Evolutionary conservation across 2,329 filamentous ascomycete species (phyloP).

Genomic region (Chrysosporium keratinophilum): DNA sequence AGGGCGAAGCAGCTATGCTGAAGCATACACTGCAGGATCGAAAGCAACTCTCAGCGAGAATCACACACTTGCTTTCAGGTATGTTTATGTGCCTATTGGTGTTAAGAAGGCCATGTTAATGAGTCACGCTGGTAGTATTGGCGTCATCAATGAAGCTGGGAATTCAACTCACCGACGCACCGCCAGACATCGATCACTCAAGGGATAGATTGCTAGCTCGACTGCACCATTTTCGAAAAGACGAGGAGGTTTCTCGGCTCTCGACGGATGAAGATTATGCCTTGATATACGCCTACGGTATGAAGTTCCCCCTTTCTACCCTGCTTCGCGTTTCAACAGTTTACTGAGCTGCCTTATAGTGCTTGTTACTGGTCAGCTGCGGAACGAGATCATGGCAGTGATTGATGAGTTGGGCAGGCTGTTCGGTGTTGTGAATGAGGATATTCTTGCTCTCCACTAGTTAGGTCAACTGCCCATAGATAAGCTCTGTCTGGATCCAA

Average conservation of each 20-base stretch:
- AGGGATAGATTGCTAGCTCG: conserved; percentile 76
- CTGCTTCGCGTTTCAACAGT: neutral
- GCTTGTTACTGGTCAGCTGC: conserved; percentile 52
- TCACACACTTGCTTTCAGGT: conserved; percentile 71
- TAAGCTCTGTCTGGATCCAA: neutral
- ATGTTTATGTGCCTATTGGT: conserved; percentile 19
- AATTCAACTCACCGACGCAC: conserved; percentile 79
- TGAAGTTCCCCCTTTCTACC: conserved; percentile 21
- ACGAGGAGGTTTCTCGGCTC: conserved; percentile 43
- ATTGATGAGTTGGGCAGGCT: conserved; percentile 48
- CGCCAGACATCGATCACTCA: conserved; percentile 70
- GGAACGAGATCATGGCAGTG: conserved; percentile 45
- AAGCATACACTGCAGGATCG: conserved; percentile 70
- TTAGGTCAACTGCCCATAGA: neutral
- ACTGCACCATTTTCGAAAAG: conserved; percentile 75
- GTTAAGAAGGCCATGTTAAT: neutral
- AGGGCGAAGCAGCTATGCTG: conserved; percentile 72
- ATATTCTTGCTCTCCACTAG: conserved; percentile 47
- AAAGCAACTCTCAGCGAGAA: conserved; percentile 69
- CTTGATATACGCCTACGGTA: conserved; percentile 80
- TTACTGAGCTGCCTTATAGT: conserved; percentile 31
- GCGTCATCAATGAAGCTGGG: conserved; percentile 90
- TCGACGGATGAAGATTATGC: conserved; percentile 62
- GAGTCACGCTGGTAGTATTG: conserved; percentile 56
- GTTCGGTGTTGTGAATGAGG: conserved; percentile 53